phyloP scores from a whole-genome alignment of 805 yeast genomes.

The Candida glaebosa region DNA sequence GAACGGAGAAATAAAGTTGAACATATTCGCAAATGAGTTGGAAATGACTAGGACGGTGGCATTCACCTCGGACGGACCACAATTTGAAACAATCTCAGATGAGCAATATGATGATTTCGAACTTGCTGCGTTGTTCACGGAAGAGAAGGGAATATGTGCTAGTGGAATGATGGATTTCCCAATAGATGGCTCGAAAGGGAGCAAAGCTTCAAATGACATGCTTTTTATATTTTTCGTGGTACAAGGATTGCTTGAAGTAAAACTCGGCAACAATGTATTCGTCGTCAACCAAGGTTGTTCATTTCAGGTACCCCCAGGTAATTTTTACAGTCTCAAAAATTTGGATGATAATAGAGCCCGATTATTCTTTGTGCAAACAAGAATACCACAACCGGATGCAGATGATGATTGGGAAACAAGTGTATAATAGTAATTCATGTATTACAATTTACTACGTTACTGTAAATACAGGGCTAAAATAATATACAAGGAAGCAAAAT shows the following conservation, averaged over 20 bases:
- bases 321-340: slow-evolving; percentile 66
- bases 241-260: slow-evolving; percentile 66
- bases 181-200: slow-evolving; percentile 54
- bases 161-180: slow-evolving; percentile 73
- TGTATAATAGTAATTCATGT: slow-evolving; percentile 6
- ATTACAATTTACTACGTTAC: slow-evolving; percentile 7
- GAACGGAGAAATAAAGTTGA: slow-evolving; percentile 37
- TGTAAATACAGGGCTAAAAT: background rate
- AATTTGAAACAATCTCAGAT: slow-evolving; percentile 34
- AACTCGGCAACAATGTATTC: slow-evolving; percentile 55
- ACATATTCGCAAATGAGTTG: slow-evolving; percentile 49
- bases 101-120: slow-evolving; percentile 44
- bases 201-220: slow-evolving; percentile 60
- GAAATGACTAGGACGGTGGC: slow-evolving; percentile 47
- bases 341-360: slow-evolving; percentile 55
- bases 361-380: slow-evolving; percentile 68
- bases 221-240: slow-evolving; percentile 74
- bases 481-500: slow-evolving; percentile 6
- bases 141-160: slow-evolving; percentile 61
- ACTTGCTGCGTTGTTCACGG: slow-evolving; percentile 62
- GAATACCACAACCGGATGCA: slow-evolving; percentile 9
- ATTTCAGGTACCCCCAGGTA: slow-evolving; percentile 77
- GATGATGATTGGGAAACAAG: slow-evolving; percentile 8
- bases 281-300: slow-evolving; percentile 69
- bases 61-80: slow-evolving; percentile 58